phyloP scores from a whole-genome alignment of 371 early-diverging fungal genomes.

The Blakeslea trispora region DNA sequence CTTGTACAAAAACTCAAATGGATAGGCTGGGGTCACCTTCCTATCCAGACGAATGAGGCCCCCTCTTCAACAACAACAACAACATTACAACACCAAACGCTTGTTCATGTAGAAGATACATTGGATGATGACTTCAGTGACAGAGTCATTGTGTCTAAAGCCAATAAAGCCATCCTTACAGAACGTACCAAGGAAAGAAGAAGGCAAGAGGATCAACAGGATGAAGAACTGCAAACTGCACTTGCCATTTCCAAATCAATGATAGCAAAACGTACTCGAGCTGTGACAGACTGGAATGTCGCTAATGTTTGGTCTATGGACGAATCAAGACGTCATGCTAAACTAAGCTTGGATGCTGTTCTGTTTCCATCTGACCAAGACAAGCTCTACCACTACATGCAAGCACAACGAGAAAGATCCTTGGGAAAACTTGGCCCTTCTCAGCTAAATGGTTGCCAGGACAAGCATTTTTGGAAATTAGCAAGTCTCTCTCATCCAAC shows the following conservation, averaged over 20 bases:
- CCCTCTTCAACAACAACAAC: background rate
- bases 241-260: conserved; percentile 28
- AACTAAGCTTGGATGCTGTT: conserved; percentile 6
- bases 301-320: conserved; percentile 27
- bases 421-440: conserved; percentile 7
- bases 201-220: conserved; percentile 16
- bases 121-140: conserved; percentile 17
- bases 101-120: background rate
- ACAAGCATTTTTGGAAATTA: conserved; percentile 14
- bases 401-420: conserved; percentile 11
- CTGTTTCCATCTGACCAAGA: conserved; percentile 2
- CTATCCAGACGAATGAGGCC: background rate
- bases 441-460: background rate
- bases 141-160: conserved; percentile 6
- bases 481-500: conserved; percentile 2
- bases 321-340: conserved; percentile 12
- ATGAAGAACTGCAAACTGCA: conserved; percentile 34
- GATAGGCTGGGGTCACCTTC: conserved; percentile 40
- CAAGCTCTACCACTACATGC: background rate
- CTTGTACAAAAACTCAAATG: conserved; percentile 30
- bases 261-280: conserved; percentile 1
- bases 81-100: background rate
- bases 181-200: background rate
- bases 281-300: conserved; percentile 15
- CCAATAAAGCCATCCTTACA: background rate